These are phyloP conservation scores for Rubroshorea leprosula DNA, from an alignment of 345 rosid species.

Conservation along the genomic window DNA sequence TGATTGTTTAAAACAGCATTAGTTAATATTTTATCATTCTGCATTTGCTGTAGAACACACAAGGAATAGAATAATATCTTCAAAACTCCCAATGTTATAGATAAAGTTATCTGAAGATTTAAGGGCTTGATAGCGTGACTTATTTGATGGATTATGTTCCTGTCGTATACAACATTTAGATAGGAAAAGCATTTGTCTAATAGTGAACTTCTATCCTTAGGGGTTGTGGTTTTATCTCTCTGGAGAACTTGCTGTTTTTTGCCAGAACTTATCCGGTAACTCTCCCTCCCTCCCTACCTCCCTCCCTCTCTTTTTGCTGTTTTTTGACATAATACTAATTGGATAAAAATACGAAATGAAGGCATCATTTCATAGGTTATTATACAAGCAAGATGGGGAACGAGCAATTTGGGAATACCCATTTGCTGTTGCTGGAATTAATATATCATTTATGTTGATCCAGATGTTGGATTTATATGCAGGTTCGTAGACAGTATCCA, in stretches of 20 bases:
- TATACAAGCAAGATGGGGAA: constrained; percentile 75
- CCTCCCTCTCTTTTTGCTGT: constrained; percentile 1
- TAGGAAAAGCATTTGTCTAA: background rate
- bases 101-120: too few species aligned
- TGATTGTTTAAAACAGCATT: too few species aligned
- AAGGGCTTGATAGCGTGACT: background rate
- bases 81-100: too few species aligned
- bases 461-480: constrained; percentile 86
- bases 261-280: constrained; percentile 86
- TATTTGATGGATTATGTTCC: background rate
- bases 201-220: constrained; percentile 32
- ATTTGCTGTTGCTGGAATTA: constrained; percentile 97
- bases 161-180: background rate
- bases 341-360: constrained; percentile 56
- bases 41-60: too few species aligned
- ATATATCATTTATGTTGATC: constrained; percentile 84
- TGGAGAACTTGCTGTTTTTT: constrained; percentile 83
- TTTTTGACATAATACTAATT: constrained; percentile 42
- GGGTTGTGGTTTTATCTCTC: constrained; percentile 87
- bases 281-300: background rate
- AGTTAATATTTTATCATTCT: too few species aligned
- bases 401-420: constrained; percentile 97
- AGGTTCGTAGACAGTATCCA: constrained; percentile 30
- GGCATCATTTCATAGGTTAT: constrained; percentile 92
- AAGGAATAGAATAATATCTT: too few species aligned